Evolutionary conservation across 1,284 basidiomycete genomes (phyloP), one percentile per base, ranked within the genome.

Genomic region (Ustilago bromivora): DNA sequence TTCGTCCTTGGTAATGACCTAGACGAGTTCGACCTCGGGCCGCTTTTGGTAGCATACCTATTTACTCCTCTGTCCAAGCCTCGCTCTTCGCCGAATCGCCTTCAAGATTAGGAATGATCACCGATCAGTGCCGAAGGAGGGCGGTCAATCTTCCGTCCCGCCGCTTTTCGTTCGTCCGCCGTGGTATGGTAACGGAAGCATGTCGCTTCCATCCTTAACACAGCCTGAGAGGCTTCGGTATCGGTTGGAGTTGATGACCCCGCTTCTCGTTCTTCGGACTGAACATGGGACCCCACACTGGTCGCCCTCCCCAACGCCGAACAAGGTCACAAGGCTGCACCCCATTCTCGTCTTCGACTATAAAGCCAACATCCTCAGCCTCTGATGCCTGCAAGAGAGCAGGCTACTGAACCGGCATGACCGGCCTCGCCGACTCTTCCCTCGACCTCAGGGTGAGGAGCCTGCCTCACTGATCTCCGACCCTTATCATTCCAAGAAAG

Each of bases 111-210:
- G 19, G 19, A 19, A 19, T 19, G 19, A 51, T 51, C 23, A 38
- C 49, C 51, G 36, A 60, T 28, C 46, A 60, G 58, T 38, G n/a
- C 46, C 47, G 35, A 17, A 38, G 32, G 52, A 40, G 5, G 35
- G 46, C 57, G 57, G 6, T 2, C n/a, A 36, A n/a, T 58, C 46
- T 41, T 47, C 19, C 32, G 57, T 19, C 6, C 23, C 41, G 15
- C n/a, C 12, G 23, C 31, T 34, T 46, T 35, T 51, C 23, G 47
- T 47, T 19, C 19, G 19, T 23, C 6, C 8, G n/a, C 23, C n/a
- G 46, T 47, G 46, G 46, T 28, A 47, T 19, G n/a, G 41, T 19
- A 47, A 28, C 9, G 23, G 19, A 28, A 28, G 11, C 40, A 41
- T 41, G 40, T 15, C 15, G 11, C 40, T 41, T 17, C 19, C 19